Conservation (phyloP, 2,329 filamentous ascomycete genomes). For the Fusarium palustre region DNA sequence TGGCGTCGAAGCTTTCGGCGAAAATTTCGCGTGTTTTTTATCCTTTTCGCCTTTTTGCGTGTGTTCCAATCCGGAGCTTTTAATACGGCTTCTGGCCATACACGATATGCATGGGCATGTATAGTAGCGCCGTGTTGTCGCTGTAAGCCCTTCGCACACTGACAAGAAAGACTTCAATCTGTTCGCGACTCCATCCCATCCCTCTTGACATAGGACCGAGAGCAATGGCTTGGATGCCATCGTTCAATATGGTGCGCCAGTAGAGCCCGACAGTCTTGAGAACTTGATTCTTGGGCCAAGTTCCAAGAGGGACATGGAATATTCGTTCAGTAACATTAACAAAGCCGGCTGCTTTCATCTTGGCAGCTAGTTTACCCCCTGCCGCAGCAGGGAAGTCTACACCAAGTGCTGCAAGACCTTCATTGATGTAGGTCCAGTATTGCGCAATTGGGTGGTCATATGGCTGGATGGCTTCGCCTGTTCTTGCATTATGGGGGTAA, state of each 20-base stretch:
- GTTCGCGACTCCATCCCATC: slow-evolving; percentile 60
- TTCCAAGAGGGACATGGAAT: slow-evolving; percentile 66
- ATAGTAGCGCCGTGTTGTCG: slow-evolving; percentile 59
- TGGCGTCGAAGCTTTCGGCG: neutral
- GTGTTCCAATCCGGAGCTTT: neutral
- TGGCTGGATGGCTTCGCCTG: slow-evolving; percentile 52
- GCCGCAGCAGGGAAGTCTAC: slow-evolving; percentile 61
- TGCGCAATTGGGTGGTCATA: slow-evolving; percentile 56
- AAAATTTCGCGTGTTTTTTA: neutral
- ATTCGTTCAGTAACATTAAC: slow-evolving; percentile 62
- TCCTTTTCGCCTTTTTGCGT: neutral
- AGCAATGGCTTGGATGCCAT: slow-evolving; percentile 64
- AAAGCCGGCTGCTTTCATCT: slow-evolving; percentile 65
- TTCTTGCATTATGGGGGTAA: slow-evolving; percentile 58
- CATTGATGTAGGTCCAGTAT: slow-evolving; percentile 61
- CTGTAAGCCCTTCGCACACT: slow-evolving; percentile 62
- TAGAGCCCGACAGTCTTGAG: slow-evolving; percentile 65
- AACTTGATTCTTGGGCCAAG: slow-evolving; percentile 64
- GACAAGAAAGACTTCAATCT: slow-evolving; percentile 62
- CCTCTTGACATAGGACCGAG: slow-evolving; percentile 64
- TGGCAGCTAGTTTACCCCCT: slow-evolving; percentile 55
- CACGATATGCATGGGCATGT: slow-evolving; percentile 67
- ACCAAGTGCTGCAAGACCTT: slow-evolving; percentile 58
- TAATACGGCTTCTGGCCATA: slow-evolving; percentile 64
- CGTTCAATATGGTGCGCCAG: slow-evolving; percentile 62